phyloP scores from a whole-genome alignment of 2,329 filamentous ascomycete genomes.

The Metarhizium humberi region DNA sequence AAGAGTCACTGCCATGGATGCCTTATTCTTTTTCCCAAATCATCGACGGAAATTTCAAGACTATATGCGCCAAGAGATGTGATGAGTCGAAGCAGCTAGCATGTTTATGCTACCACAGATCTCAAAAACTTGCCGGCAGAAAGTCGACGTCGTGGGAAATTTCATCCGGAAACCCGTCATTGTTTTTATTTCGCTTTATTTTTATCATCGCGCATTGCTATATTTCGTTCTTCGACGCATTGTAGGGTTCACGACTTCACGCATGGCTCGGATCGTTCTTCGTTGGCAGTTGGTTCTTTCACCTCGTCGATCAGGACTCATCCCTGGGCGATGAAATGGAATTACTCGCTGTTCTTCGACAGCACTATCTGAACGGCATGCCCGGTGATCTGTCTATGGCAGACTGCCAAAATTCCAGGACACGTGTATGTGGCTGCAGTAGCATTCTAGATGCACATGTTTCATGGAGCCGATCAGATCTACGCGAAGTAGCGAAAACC shows the following conservation, averaged over 20 bases:
- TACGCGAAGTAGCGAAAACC: slow-evolving; percentile 3
- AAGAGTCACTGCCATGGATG: background rate
- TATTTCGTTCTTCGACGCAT: slow-evolving; percentile 34
- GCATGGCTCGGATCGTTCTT: slow-evolving; percentile 29
- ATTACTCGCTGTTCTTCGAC: slow-evolving; percentile 9
- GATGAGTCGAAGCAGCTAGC: background rate
- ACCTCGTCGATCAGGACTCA: slow-evolving; percentile 1
- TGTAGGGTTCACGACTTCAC: slow-evolving; percentile 20
- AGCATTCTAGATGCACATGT: background rate
- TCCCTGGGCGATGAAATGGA: slow-evolving; percentile 3
- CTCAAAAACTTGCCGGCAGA: background rate
- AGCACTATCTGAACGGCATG: slow-evolving; percentile 28
- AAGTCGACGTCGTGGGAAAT: background rate
- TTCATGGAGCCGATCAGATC: slow-evolving; percentile 1
- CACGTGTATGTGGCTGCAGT: background rate
- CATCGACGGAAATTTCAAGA: background rate
- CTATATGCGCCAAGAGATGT: background rate
- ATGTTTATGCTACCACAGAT: background rate
- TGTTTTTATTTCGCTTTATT: slow-evolving; percentile 11
- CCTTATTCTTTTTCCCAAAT: background rate
- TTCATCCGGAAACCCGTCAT: slow-evolving; percentile 8
- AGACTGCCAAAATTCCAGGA: slow-evolving; percentile 8
- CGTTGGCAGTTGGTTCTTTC: slow-evolving; percentile 10
- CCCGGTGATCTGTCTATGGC: slow-evolving; percentile 22
- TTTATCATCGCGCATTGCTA: slow-evolving; percentile 25